phyloP scores from a whole-genome alignment of 2,329 filamentous ascomycete species.

The Diaporthe capsici region DNA sequence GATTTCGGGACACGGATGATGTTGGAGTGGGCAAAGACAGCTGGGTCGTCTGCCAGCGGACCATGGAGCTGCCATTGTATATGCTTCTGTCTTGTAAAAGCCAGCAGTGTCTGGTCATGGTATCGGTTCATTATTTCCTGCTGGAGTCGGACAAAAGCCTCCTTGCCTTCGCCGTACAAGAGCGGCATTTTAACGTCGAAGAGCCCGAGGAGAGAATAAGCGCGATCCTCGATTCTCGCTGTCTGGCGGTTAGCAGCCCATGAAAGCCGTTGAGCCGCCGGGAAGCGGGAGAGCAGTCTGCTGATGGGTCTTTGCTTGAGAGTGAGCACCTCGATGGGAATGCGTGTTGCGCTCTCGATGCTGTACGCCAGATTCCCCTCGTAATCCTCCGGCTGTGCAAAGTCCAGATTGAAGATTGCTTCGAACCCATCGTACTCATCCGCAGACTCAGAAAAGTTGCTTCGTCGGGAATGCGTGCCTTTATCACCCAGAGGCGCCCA shows the following conservation, averaged over 20 bases:
- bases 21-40: neutral
- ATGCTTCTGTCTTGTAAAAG: neutral
- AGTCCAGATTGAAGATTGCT: neutral
- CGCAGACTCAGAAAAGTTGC: neutral
- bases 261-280: neutral
- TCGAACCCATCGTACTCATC: neutral
- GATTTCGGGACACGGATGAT: neutral
- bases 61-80: neutral
- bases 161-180: neutral
- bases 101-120: neutral
- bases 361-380: neutral
- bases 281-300: neutral
- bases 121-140: neutral
- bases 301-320: neutral
- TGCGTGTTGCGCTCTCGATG: neutral
- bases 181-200: neutral
- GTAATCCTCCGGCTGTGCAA: neutral
- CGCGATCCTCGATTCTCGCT: neutral
- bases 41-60: neutral
- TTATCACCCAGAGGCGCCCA: neutral
- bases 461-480: neutral
- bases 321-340: neutral
- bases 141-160: neutral
- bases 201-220: neutral
- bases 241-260: neutral